Evolutionary conservation across 2,329 filamentous ascomycete species (phyloP), one percentile per base, ranked within the genome.

Genomic region (Diplodia mutila): DNA sequence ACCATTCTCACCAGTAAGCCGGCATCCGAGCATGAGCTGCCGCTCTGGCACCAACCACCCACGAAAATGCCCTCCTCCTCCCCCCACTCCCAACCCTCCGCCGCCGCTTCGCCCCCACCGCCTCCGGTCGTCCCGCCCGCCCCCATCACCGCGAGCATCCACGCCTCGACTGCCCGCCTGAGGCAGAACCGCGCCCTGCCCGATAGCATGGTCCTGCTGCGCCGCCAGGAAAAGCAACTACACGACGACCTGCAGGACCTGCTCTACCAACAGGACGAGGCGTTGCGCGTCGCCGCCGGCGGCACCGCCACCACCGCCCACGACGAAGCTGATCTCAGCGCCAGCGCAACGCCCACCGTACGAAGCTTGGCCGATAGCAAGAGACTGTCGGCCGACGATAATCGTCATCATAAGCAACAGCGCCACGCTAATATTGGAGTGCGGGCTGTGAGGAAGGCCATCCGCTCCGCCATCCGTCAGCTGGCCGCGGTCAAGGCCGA

Each of bases 401-500:
- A 8, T n/a, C 39, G 18, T 8, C 42, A 46, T n/a, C 42, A 5
- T 7, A 18, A 7, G 18, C 42, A 46, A n/a, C 87, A 90, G 70
- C 87, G 87, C 34, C 78, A 79, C 52, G 83, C 83, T 66, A 86
- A 84, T 42, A 75, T 86, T 9, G 85, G 32, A 14, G 81, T 93
- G 16, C 83, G 84, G 32, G 84, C 85, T 21, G 89, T 90, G 1
- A 84, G 91, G n/a, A 83, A 84, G 32, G 89, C 88, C 0, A 84
- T 94, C 8, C 83, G 86, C 18, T 84, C 83, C 61, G 85, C 86
- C 59, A 90, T 94, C 76, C 80, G 84, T 3, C 86, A 88, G 65
- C 80, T 94, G 5, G 87, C 86, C 0, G 84, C 85, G 9, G 79
- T 94, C 29, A 92, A 92, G 74, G 81, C 82, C 3, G 90, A 93